phyloP scores from a whole-genome alignment of 192 early-diverging fungal genomes.

The Umbelopsis sp. region DNA sequence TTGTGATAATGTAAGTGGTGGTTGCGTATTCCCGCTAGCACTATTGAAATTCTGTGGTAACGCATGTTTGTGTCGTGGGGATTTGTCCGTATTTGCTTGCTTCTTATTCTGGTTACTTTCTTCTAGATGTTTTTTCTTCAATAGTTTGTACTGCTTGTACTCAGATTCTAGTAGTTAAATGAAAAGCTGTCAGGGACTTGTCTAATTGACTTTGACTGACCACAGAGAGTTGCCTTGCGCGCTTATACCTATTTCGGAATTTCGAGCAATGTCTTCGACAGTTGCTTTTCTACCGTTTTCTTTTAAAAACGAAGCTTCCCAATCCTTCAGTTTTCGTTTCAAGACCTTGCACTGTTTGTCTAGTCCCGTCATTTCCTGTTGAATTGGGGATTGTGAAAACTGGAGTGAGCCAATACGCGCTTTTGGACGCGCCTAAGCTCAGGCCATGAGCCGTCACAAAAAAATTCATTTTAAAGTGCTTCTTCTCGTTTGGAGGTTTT shows the following conservation, averaged over 20 bases:
- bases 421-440: neutral
- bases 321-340: constrained; percentile 4
- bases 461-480: neutral
- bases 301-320: neutral
- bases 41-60: neutral
- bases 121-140: neutral
- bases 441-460: constrained; percentile 8
- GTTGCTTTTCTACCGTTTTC: constrained; percentile 1
- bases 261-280: neutral
- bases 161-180: neutral
- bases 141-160: neutral
- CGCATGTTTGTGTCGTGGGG: neutral
- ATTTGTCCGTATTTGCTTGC: neutral
- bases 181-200: neutral
- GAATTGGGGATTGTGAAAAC: neutral
- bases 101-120: neutral
- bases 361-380: neutral
- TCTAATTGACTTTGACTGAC: neutral
- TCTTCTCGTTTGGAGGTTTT: neutral
- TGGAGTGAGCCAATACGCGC: neutral
- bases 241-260: neutral
- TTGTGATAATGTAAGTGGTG: neutral
- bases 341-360: neutral
- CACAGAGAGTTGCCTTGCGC: neutral
- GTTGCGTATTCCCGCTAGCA: neutral